Evolutionary conservation across 805 yeast species (phyloP).

Genomic region (Candida nanaspora): DNA sequence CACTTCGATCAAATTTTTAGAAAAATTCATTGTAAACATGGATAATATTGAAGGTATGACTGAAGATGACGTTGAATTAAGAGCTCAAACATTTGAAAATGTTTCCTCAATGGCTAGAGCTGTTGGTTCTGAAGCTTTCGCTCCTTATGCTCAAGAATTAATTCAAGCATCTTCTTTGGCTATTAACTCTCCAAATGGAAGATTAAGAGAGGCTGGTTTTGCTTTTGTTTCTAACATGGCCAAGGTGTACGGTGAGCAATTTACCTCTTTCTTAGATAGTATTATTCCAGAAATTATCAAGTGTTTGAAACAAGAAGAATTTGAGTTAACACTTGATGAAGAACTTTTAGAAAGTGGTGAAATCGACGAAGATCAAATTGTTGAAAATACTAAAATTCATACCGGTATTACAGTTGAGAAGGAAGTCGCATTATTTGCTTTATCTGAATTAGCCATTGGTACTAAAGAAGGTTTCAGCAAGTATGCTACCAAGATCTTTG

Average conservation of each 20-base stretch:
- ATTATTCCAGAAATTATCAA: constrained; percentile 79
- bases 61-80: constrained; percentile 85
- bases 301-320: constrained; percentile 83
- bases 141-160: constrained; percentile 79
- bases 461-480: constrained; percentile 75
- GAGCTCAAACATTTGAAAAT: constrained; percentile 90
- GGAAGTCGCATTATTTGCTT: constrained; percentile 88
- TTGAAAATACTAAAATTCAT: constrained; percentile 76
- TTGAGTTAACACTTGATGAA: constrained; percentile 53
- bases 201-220: constrained; percentile 92
- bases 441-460: constrained; percentile 82
- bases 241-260: constrained; percentile 86
- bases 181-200: constrained; percentile 66
- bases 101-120: constrained; percentile 94
- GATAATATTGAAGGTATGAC: constrained; percentile 68
- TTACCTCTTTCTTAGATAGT: constrained; percentile 75
- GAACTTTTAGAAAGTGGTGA: constrained; percentile 43
- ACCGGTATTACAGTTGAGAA: constrained; percentile 94
- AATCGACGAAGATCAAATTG: constrained; percentile 51
- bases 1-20: constrained; percentile 71
- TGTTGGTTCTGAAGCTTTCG: constrained; percentile 85
- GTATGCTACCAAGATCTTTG: constrained; percentile 64
- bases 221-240: constrained; percentile 92
- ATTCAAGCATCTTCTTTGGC: constrained; percentile 82
- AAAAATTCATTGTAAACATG: constrained; percentile 67